Base-by-base conservation (phyloP, 176 grass and related monocot species). In the Typha latifolia region DNA sequence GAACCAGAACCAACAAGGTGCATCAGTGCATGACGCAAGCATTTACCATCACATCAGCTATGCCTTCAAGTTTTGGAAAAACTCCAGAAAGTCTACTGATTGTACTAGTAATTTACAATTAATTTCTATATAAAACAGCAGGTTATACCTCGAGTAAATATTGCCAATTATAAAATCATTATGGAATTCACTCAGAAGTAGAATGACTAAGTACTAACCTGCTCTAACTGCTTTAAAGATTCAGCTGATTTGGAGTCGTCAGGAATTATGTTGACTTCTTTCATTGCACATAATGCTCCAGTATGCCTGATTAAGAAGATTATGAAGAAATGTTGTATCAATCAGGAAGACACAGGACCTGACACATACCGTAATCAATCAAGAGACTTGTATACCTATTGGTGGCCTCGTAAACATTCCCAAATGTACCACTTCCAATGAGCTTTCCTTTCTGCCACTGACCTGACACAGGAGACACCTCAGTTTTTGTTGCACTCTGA, bases 281-380 rank as follows among this genome's bases (percentile, higher is more conserved):
- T 96, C 93, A 96, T 96, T 49, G 93, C 93, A 89, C 93, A 96
- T 62, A 91, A 82, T 67, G 93, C 93, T 74, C 93, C 93, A 75
- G 88, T 96, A 48, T 91, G 72, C 73, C 92, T 96, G 71, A 50
- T 69, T 63, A 73, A 77, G 72, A 82, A 79, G 49, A 32, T n/a
- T 32, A 77, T 18, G 66, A 61, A 72, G 24, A 6, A 68, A 48
- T 48, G 37, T 37, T 47, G 12, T 50, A 87, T 69, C 49, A 73
- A 59, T 57, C 49, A 24, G 14, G 75, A 65, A 72, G 18, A 51
- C 27, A 29, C 27, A 29, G 27, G n/a, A 48, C 14, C 0, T 47
- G 49, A 67, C 47, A 27, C 49, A 69, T 6, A 69, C 68, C 61
- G 32, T 64, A 74, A 63, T 71, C 29, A 5, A 68, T 12, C 2